A percentile compares a stretch with the other conserved stretches of the same genome.
phyloP scores from a whole-genome alignment of 768 basidiomycete species.

The Tulasnella calospora region DNA sequence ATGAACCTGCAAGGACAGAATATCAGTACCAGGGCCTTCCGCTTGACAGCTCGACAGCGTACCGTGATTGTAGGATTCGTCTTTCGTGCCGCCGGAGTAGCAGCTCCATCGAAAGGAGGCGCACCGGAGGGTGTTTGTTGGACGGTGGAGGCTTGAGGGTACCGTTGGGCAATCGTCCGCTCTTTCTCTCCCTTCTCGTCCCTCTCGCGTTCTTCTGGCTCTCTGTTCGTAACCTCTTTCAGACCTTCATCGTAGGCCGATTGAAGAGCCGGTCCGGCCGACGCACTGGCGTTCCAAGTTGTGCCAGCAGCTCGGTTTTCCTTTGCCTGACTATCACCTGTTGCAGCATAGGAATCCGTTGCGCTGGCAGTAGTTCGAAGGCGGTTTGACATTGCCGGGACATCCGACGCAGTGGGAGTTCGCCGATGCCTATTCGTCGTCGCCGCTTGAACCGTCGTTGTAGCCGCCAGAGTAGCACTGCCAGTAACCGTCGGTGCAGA shows the following conservation, averaged over 20 bases:
- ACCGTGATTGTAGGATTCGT: conserved; percentile 23
- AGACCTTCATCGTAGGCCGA: conserved; percentile 6
- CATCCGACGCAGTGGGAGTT: background rate
- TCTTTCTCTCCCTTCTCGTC: conserved; percentile 20
- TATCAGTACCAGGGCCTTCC: background rate
- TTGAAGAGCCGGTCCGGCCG: background rate
- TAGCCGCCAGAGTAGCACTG: background rate
- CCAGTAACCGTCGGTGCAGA: background rate
- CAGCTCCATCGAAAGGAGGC: background rate
- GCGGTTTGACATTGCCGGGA: background rate
- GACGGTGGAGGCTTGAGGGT: background rate
- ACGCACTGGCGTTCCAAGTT: background rate
- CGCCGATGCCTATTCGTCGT: conserved; percentile 10
- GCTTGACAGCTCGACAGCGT: background rate
- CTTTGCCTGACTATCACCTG: conserved; percentile 20
- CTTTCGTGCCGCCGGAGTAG: background rate
- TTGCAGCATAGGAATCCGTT: background rate
- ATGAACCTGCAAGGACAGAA: background rate
- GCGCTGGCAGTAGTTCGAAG: background rate
- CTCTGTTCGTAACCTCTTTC: conserved; percentile 20
- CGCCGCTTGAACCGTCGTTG: background rate
- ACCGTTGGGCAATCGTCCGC: conserved; percentile 3
- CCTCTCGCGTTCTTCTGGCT: conserved; percentile 18
- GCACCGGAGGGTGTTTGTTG: conserved; percentile 21
- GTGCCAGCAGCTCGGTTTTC: conserved; percentile 23